A percentile compares a stretch with the other conserved stretches of the same genome.
phyloP scores from a whole-genome alignment of 495 filamentous ascomycete species.

The Elaphomyces granulatus region DNA sequence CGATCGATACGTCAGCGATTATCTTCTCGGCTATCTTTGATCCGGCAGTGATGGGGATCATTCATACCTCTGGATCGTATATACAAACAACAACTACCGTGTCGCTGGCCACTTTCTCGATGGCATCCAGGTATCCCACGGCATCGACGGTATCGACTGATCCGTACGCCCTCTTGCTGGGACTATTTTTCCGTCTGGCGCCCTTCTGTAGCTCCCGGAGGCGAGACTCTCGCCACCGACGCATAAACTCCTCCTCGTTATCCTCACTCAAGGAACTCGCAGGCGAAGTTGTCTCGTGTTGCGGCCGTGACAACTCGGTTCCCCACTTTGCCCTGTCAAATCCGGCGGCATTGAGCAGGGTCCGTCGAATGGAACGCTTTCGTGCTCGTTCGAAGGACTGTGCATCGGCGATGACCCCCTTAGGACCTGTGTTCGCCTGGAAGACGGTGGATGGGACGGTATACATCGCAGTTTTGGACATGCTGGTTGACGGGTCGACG shows the following conservation, averaged over 20 bases:
- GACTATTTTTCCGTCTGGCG: slow-evolving; percentile 38
- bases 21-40: no score
- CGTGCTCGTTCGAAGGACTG: slow-evolving; percentile 75
- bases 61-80: slow-evolving; percentile 72
- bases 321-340: slow-evolving; percentile 8
- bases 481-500: slow-evolving; percentile 34
- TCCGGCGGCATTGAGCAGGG: slow-evolving; percentile 26
- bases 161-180: slow-evolving; percentile 62
- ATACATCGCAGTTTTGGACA: slow-evolving; percentile 28
- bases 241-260: slow-evolving; percentile 66
- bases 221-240: slow-evolving; percentile 65
- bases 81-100: slow-evolving; percentile 90
- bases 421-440: slow-evolving; percentile 86
- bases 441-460: slow-evolving; percentile 46
- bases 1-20: no score
- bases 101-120: slow-evolving; percentile 71
- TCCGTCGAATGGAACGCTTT: slow-evolving; percentile 43
- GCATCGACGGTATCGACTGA: slow-evolving; percentile 75
- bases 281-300: slow-evolving; percentile 5
- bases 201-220: slow-evolving; percentile 61
- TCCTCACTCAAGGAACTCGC: slow-evolving; percentile 32
- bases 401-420: slow-evolving; percentile 95
- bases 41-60: slow-evolving; percentile 2
- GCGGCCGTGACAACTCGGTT: background rate
- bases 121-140: slow-evolving; percentile 80